These are phyloP conservation scores for Ascomycota sp. DNA, from an alignment of 2,329 filamentous ascomycete species.

Conservation along the genomic window DNA sequence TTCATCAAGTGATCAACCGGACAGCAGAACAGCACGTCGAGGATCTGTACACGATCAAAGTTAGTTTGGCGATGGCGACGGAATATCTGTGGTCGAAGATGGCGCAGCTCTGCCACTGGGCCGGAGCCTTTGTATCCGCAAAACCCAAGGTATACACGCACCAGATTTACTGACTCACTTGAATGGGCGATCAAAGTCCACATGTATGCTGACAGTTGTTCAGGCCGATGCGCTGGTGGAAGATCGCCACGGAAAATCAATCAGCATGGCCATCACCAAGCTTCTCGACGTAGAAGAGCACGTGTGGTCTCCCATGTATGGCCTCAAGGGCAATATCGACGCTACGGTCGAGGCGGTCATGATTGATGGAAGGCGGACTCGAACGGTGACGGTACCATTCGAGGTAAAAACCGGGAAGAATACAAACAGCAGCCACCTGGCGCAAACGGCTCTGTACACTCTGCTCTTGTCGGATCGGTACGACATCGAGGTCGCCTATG, in stretches of 20 bases:
- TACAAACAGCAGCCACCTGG: constrained; percentile 63
- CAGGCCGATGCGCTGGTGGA: constrained; percentile 53
- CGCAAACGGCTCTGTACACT: constrained; percentile 89
- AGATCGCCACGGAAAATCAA: constrained; percentile 56
- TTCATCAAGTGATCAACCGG: constrained; percentile 44
- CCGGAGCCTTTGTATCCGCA: constrained; percentile 54
- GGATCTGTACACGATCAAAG: constrained; percentile 71
- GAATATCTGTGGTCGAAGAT: constrained; percentile 72
- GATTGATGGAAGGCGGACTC: constrained; percentile 42
- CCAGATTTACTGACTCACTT: too few species aligned
- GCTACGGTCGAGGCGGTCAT: constrained; percentile 83
- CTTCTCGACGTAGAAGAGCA: constrained; percentile 93
- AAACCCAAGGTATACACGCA: constrained; percentile 40
- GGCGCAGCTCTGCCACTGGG: constrained; percentile 66
- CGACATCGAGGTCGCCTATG: constrained; percentile 76
- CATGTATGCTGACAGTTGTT: constrained; percentile 9
- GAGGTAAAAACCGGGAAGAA: constrained; percentile 91
- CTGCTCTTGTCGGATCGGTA: constrained; percentile 84
- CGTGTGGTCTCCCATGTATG: constrained; percentile 95
- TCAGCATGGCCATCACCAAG: constrained; percentile 75
- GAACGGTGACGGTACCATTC: constrained; percentile 69
- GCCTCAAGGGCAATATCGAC: constrained; percentile 92
- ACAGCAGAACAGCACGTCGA: constrained; percentile 65
- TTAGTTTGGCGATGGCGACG: constrained; percentile 49
- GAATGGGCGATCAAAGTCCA: too few species aligned